Percentiles rank a stretch among this genome's conserved stretches.
phyloP scores from a whole-genome alignment of 148 eudicot genomes.

The Persicaria maculosa region DNA sequence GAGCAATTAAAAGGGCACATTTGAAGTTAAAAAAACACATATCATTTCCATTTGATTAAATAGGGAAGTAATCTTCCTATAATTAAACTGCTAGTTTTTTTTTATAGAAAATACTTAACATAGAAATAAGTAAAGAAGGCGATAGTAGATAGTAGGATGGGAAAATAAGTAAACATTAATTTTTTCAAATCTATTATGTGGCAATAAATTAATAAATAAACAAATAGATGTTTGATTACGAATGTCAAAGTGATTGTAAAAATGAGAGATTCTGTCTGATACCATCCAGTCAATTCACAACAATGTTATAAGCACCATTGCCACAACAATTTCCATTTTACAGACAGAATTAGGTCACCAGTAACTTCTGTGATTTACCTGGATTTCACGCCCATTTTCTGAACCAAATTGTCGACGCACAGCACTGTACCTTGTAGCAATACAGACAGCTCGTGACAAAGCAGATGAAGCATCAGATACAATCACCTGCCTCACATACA shows the following conservation, averaged over 20 bases:
- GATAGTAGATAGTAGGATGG: neutral
- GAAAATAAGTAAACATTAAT: neutral
- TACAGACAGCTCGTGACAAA: constrained; percentile 80
- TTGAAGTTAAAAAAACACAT: too few relatives aligned
- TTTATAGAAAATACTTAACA: neutral
- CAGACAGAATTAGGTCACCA: neutral
- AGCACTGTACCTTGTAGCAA: constrained; percentile 93
- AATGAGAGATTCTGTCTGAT: neutral
- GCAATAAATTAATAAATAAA: neutral
- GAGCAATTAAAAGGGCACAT: neutral
- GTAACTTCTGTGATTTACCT: constrained; percentile 35
- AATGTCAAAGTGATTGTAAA: neutral
- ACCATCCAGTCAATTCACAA: neutral
- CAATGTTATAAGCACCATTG: neutral
- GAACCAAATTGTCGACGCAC: constrained; percentile 96
- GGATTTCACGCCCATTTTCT: constrained; percentile 81
- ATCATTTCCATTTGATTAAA: too few relatives aligned
- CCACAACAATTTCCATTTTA: neutral
- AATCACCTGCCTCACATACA: constrained; percentile 70
- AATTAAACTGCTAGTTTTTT: too few relatives aligned
- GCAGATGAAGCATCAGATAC: constrained; percentile 88
- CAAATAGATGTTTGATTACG: neutral
- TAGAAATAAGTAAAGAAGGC: neutral
- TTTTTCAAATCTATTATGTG: neutral
- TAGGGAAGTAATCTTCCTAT: neutral